Evolutionary conservation across 2,329 filamentous ascomycete species (phyloP).

Genomic region (Fusarium incarnatum): DNA sequence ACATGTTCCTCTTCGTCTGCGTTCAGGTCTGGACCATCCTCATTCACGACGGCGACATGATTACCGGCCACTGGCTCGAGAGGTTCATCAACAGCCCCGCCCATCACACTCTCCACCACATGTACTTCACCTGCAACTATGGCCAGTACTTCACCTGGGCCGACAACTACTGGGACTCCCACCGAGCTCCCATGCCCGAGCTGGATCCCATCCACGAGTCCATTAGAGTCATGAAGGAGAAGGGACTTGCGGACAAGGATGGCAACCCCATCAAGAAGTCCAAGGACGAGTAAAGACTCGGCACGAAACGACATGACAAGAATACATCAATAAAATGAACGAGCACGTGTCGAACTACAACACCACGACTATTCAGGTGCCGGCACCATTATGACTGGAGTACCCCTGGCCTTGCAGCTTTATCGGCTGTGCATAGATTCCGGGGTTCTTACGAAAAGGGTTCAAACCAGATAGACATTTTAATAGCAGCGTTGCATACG

Average conservation of each 20-base stretch:
- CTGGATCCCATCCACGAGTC: conserved; percentile 60
- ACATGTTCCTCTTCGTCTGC: conserved; percentile 57
- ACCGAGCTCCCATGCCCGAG: conserved; percentile 56
- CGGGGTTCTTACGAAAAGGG: conserved; percentile 33
- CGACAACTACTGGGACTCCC: conserved; percentile 58
- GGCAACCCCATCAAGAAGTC: conserved; percentile 53
- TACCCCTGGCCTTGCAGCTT: conserved; percentile 15
- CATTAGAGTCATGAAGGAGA: conserved; percentile 57
- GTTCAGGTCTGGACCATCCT: conserved; percentile 63
- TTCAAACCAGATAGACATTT: conserved; percentile 35
- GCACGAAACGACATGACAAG: conserved; percentile 2
- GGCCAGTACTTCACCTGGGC: conserved; percentile 63
- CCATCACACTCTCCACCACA: conserved; percentile 62
- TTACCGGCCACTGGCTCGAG: conserved; percentile 59
- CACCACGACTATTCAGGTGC: conserved; percentile 29
- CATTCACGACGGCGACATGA: conserved; percentile 63
- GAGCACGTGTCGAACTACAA: conserved; percentile 4
- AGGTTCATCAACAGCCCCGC: conserved; percentile 62
- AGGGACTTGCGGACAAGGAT: conserved; percentile 58
- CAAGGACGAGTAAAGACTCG: conserved; percentile 45
- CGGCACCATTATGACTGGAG: conserved; percentile 34
- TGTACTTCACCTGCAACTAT: conserved; percentile 64
- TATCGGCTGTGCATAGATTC: conserved; percentile 15
- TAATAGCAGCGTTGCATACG: conserved; percentile 37
- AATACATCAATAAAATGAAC: neutral